These are phyloP conservation scores for Hyphodiscus hymeniophilus DNA, from an alignment of 495 filamentous ascomycete genomes.

Conservation along the genomic window DNA sequence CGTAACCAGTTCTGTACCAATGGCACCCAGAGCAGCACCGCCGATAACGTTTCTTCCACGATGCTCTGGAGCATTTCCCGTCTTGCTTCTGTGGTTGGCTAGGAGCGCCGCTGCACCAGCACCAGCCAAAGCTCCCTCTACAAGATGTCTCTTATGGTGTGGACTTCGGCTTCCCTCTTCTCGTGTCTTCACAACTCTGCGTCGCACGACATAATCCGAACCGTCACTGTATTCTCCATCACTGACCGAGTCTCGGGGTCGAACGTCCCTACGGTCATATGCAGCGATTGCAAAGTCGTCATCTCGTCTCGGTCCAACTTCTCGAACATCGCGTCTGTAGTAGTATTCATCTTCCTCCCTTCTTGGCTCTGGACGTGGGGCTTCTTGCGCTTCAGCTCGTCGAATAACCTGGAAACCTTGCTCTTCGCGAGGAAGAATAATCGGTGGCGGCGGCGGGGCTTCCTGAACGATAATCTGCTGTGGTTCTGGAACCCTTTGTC, in stretches of 20 bases:
- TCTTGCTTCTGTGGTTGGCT: slow-evolving; percentile 56
- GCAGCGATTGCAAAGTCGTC: slow-evolving; percentile 47
- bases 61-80: slow-evolving; percentile 45
- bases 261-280: slow-evolving; percentile 35
- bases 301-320: slow-evolving; percentile 39
- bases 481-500: slow-evolving; percentile 46
- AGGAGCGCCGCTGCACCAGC: slow-evolving; percentile 68
- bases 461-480: slow-evolving; percentile 71
- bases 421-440: slow-evolving; percentile 58
- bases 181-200: slow-evolving; percentile 22
- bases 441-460: slow-evolving; percentile 51
- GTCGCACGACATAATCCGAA: slow-evolving; percentile 17
- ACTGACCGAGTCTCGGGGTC: slow-evolving; percentile 17
- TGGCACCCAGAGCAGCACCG: slow-evolving; percentile 72
- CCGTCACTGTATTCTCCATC: slow-evolving; percentile 25
- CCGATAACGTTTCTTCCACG: slow-evolving; percentile 69
- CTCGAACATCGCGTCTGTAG: slow-evolving; percentile 49
- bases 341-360: slow-evolving; percentile 54
- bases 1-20: slow-evolving; percentile 71
- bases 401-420: slow-evolving; percentile 61
- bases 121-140: slow-evolving; percentile 76
- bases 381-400: slow-evolving; percentile 50
- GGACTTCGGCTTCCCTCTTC: slow-evolving; percentile 22
- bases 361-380: slow-evolving; percentile 30
- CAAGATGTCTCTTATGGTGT: slow-evolving; percentile 72